phyloP scores from a whole-genome alignment of 2,329 filamentous ascomycete genomes.

The Monilinia polystroma region DNA sequence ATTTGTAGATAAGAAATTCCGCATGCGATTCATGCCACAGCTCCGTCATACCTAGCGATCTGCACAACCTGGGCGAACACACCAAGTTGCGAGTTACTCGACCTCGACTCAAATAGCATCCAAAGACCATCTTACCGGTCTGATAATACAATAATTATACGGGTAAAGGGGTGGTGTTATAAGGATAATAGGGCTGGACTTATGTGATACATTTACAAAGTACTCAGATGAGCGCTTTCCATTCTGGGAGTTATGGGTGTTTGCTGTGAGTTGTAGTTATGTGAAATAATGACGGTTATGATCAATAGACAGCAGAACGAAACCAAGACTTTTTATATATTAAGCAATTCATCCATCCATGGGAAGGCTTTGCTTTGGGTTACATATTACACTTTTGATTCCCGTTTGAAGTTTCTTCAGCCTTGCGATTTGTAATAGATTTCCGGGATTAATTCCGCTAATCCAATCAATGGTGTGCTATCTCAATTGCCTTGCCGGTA shows the following conservation, averaged over 20 bases:
- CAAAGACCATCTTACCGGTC: neutral
- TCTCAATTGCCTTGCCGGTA: constrained; percentile 12
- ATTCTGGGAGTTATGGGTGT: constrained; percentile 2
- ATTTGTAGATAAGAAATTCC: constrained; percentile 42
- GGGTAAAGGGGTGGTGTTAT: constrained; percentile 7
- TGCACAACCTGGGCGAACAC: neutral
- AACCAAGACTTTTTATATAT: neutral
- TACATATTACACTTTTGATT: neutral
- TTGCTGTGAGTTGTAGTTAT: constrained; percentile 1
- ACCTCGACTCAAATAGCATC: neutral
- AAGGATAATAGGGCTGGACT: constrained; percentile 8
- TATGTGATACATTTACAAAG: constrained; percentile 8
- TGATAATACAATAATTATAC: constrained; percentile 23
- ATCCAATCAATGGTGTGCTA: constrained; percentile 17
- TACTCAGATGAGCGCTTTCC: neutral
- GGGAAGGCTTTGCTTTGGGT: neutral
- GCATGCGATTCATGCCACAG: constrained; percentile 42
- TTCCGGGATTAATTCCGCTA: neutral
- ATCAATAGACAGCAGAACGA: neutral
- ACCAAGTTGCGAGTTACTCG: neutral
- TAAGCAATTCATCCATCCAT: neutral
- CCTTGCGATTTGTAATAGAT: constrained; percentile 20
- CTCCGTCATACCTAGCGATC: constrained; percentile 28
- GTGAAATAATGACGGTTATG: constrained; percentile 1
- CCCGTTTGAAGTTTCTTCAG: neutral